phyloP scores from a whole-genome alignment of 148 eudicot genomes.

The Diospyros lotus region DNA sequence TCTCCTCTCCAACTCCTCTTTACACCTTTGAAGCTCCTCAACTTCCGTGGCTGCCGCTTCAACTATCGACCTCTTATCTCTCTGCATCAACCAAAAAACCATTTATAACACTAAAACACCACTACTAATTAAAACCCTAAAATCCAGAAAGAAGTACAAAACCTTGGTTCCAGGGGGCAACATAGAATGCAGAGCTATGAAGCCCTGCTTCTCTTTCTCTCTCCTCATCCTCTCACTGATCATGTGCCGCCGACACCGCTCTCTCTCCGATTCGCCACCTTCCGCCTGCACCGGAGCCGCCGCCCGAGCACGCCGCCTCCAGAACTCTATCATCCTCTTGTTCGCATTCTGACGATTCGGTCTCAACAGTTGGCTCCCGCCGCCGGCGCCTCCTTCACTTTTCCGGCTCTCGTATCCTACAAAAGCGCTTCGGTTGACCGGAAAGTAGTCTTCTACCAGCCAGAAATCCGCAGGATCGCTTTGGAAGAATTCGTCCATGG shows the following conservation, averaged over 20 bases:
- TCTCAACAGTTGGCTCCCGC: neutral
- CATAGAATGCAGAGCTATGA: conserved; percentile 23
- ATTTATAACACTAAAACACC: no score
- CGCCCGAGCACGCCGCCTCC: conserved; percentile 14
- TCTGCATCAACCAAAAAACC: conserved; percentile 18
- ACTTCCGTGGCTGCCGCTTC: conserved; percentile 27
- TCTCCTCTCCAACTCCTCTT: conserved; percentile 26
- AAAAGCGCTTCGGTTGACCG: no score
- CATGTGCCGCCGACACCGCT: conserved; percentile 31
- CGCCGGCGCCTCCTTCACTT: neutral
- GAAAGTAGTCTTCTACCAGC: no score
- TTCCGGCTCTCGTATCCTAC: no score
- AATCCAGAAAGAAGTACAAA: neutral
- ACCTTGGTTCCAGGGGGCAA: conserved; percentile 41
- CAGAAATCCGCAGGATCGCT: no score
- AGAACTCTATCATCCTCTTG: conserved; percentile 35
- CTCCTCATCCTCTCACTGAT: conserved; percentile 45
- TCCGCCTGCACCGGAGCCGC: neutral
- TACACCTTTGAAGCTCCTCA: conserved; percentile 13
- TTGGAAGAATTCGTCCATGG: no score
- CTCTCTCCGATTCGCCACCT: conserved; percentile 16
- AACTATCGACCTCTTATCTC: conserved; percentile 35
- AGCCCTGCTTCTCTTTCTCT: conserved; percentile 30
- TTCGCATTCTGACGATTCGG: conserved; percentile 13
- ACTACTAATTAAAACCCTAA: neutral